A percentile compares a stretch with the other conserved stretches of the same genome.
phyloP scores from a whole-genome alignment of 164 flowering plant species.

The Buxus sempervirens region DNA sequence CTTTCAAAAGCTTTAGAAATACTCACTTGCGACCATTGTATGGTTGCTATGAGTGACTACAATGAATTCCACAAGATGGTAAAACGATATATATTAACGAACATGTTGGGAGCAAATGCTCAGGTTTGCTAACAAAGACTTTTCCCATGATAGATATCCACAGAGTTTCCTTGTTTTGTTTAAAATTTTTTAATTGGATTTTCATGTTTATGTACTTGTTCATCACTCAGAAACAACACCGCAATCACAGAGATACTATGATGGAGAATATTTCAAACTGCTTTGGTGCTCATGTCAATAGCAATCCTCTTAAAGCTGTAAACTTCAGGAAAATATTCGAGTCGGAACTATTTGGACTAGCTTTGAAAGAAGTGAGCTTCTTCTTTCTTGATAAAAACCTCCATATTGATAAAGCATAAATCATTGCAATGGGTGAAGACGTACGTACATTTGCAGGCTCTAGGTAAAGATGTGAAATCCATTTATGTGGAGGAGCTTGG shows the following conservation, averaged over 20 bases:
- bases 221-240: constrained; percentile 55
- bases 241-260: constrained; percentile 60
- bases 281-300: constrained; percentile 35
- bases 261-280: constrained; percentile 38
- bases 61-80: constrained; percentile 69
- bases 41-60: constrained; percentile 93
- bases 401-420: neutral
- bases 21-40: constrained; percentile 60
- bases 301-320: constrained; percentile 40
- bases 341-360: constrained; percentile 66
- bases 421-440: neutral
- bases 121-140: constrained; percentile 52
- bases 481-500: constrained; percentile 73
- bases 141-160: constrained; percentile 60
- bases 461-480: constrained; percentile 69
- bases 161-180: constrained; percentile 26
- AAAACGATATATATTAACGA: constrained; percentile 49
- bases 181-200: too few species aligned
- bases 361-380: constrained; percentile 77
- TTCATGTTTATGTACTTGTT: neutral
- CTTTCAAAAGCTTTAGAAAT: constrained; percentile 66
- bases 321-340: constrained; percentile 58
- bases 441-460: constrained; percentile 59
- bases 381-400: constrained; percentile 5
- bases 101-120: constrained; percentile 70